Percentiles rank a stretch among this genome's conserved stretches.
These are phyloP conservation scores for Tulasnella sp. DNA, from an alignment of 768 basidiomycete species.

Conservation along the genomic window DNA sequence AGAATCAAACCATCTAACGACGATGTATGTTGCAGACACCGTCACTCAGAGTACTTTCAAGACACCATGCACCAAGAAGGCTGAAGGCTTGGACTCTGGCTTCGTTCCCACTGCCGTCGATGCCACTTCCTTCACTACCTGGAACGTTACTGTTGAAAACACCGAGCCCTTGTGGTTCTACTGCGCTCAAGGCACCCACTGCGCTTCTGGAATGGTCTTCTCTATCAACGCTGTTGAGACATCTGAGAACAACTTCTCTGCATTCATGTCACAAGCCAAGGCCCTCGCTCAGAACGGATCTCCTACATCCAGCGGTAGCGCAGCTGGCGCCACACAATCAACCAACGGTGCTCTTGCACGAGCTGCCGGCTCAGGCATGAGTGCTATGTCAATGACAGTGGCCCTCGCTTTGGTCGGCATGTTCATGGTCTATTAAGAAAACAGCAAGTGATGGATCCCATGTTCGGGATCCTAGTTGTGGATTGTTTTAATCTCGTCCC, in stretches of 20 bases:
- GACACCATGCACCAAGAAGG: constrained; percentile 21
- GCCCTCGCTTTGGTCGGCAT: too few species aligned
- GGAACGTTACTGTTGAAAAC: constrained; percentile 15
- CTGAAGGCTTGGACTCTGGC: constrained; percentile 16
- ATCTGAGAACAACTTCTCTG: constrained; percentile 16
- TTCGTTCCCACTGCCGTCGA: constrained; percentile 15
- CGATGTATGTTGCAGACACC: constrained; percentile 18
- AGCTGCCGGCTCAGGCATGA: too few species aligned
- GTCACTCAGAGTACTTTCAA: constrained; percentile 27
- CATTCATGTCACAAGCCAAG: constrained; percentile 16
- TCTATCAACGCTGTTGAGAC: constrained; percentile 16
- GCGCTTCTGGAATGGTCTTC: constrained; percentile 17
- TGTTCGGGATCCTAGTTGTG: too few species aligned
- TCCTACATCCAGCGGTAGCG: constrained; percentile 16
- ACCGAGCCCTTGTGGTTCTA: constrained; percentile 16
- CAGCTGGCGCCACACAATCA: too few species aligned
- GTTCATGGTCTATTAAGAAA: too few species aligned
- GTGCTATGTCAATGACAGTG: too few species aligned
- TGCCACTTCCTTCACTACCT: constrained; percentile 10
- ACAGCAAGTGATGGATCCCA: too few species aligned
- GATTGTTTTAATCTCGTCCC: too few species aligned
- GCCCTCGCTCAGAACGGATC: constrained; percentile 10
- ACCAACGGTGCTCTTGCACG: too few species aligned
- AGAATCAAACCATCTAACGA: constrained; percentile 11
- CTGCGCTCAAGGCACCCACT: constrained; percentile 16